Evolutionary conservation across 2,329 filamentous ascomycete species (phyloP).

Genomic region (Fusarium vanettenii): DNA sequence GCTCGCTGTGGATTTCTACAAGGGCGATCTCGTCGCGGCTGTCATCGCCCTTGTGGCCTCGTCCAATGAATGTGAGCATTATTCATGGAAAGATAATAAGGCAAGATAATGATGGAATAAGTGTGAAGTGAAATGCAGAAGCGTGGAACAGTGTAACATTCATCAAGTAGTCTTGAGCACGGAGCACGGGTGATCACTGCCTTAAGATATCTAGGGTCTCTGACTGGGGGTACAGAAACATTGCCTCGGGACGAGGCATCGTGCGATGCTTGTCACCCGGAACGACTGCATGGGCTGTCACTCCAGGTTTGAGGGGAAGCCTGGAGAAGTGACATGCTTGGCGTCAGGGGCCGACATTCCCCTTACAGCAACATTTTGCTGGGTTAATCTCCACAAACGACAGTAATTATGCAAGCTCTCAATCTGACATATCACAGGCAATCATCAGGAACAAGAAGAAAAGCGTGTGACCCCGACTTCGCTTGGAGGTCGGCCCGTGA

Average conservation of each 20-base stretch:
- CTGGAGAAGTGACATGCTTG: neutral
- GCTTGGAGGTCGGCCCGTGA: conserved; percentile 1
- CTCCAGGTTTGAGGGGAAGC: neutral
- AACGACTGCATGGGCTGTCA: neutral
- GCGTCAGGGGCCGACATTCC: neutral
- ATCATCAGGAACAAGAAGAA: neutral
- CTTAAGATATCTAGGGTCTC: conserved; percentile 2
- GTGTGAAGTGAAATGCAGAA: neutral
- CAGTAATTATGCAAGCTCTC: neutral
- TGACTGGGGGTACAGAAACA: neutral
- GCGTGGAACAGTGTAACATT: neutral
- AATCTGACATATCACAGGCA: neutral
- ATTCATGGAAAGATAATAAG: neutral
- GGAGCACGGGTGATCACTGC: neutral
- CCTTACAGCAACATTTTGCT: neutral
- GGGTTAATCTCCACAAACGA: neutral
- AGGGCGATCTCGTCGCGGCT: conserved; percentile 7
- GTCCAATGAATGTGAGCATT: conserved; percentile 3
- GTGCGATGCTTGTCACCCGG: neutral
- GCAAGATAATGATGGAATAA: neutral
- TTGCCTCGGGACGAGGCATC: neutral
- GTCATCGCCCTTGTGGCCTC: conserved; percentile 1
- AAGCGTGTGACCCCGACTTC: neutral
- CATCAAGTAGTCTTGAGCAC: neutral
- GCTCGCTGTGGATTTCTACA: neutral